Base-by-base conservation (phyloP, 352 stramenopile species). In the Pythium volutum region DNA sequence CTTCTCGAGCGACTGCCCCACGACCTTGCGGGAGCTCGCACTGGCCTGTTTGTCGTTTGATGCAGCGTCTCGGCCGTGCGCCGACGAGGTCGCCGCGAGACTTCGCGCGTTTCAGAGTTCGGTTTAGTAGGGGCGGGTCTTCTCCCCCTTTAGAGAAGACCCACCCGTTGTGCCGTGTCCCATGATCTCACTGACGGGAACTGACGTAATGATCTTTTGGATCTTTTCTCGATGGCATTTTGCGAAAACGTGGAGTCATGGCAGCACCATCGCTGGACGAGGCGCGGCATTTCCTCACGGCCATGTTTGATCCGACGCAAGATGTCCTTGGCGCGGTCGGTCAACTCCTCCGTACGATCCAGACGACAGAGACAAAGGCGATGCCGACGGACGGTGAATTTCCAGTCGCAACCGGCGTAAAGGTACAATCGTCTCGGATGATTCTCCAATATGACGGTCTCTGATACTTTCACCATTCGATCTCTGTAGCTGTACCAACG, bases 41-140 rank as follows among this genome's bases (percentile, higher is more conserved):
- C 36, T 58, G 4, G 23, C 58, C 20, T 73, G 60, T 43, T 10
- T 73, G 10, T 50, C 59, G 15, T 73, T 69, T 59, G 59, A 69
- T 7, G 23, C 45, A 9, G 26, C 45, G 26, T 9, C 22, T 5
- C 45, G 45, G 18, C 45, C 36, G 22, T 47, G 29, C 11, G n/a
- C 10, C 27, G 53, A 12, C 50, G 59, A 45, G 43, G 45, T 52
- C 6, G 45, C 45, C 8, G 45, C 45, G 9, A n/a, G 18, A 23
- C 45, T 52, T 12, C 45, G 45, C 45, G 9, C 31, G 14, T 11
- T 36, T 36, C 31, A 36, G 31, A 36, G 6, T 11, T 36, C 8
- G 31, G 1, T 34, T 34, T n/a, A n/a, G n/a, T n/a, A n/a, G n/a
- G n/a, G n/a, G n/a, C n/a, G n/a, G n/a, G n/a, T n/a, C n/a, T n/a